Evolutionary conservation across 176 grass and related monocot genomes (phyloP), one percentile per base, ranked within the genome.

Genomic region (Elymus sibiricus): DNA sequence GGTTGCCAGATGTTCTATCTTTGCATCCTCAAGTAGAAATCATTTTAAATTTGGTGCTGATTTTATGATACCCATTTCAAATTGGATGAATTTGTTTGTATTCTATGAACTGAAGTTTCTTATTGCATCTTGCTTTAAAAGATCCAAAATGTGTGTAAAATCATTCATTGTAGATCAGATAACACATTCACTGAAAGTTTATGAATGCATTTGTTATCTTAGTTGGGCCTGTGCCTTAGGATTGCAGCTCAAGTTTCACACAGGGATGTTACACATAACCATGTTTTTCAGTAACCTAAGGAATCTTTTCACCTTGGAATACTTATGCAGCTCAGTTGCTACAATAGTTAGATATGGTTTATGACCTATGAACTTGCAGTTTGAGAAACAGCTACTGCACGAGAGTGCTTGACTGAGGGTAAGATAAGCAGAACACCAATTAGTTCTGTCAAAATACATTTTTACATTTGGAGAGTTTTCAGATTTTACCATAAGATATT

Each of bases 361-460:
- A 84, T 47, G 43, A 64, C 46, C 64, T 81, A 68, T 16, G 32
- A 79, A 46, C 32, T 42, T 74, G 14, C 6, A 56, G 80, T 35
- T 68, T 81, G 51, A 56, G 26, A 80, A 86, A 73, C 16, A 89
- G 7, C 14, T 69, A 5, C 15, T 89, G 76, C 40, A 28, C 2
- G 43, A 74, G 35, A 46, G n/a, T 58, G 35, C 24, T 88, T 61
- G 62, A 35, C 47, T 9, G 46, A 55, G 4, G 35, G 10, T 4
- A 47, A 37, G 29, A 32, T 71, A 85, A 76, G 51, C 10, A 75
- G 16, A 53, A 26, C 37, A 6, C 60, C 40, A 64, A 74, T 73
- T 85, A 26, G 62, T 84, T 86, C 11, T 78, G 28, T 11, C 35
- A 76, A 56, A 74, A 37, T 85, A 74, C 34, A 76, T 25, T 14